Evolutionary conservation across 495 filamentous ascomycete species (phyloP).

Genomic region (Oidiodendron maius): DNA sequence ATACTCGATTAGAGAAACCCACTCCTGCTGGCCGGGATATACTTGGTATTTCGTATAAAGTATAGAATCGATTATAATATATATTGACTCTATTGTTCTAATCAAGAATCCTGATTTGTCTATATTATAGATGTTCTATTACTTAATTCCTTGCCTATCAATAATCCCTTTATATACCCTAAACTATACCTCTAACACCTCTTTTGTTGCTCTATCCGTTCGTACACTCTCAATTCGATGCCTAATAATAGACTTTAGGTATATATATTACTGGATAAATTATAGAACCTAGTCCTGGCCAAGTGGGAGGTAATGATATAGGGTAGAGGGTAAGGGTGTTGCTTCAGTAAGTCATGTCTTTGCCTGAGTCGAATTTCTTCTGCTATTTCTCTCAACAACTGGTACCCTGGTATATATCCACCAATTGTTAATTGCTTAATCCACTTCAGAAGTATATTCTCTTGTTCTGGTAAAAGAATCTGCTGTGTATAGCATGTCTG

Average conservation of each 20-base stretch:
- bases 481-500: neutral
- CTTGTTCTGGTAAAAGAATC: neutral
- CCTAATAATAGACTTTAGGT: slow-evolving; percentile 2
- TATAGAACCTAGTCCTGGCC: slow-evolving; percentile 3
- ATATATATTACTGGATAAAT: slow-evolving; percentile 2
- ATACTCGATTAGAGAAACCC: slow-evolving; percentile 6
- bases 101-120: slow-evolving; percentile 9
- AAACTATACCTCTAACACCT: slow-evolving; percentile 1
- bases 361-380: neutral
- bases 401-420: slow-evolving; percentile 3
- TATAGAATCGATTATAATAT: slow-evolving; percentile 2
- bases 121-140: too few relatives aligned
- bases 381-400: slow-evolving; percentile 8
- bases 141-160: neutral
- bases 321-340: neutral
- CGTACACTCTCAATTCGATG: slow-evolving; percentile 5
- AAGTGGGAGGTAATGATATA: slow-evolving; percentile 2
- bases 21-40: slow-evolving; percentile 4
- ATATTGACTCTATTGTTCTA: slow-evolving; percentile 6
- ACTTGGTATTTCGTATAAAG: slow-evolving; percentile 8
- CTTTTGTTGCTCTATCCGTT: slow-evolving; percentile 7
- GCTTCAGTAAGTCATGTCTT: neutral
- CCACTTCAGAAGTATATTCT: slow-evolving; percentile 4
- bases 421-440: slow-evolving; percentile 6
- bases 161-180: slow-evolving; percentile 1